Conservation (phyloP, 2,329 filamentous ascomycete species). For the Shiraia bambusicola region DNA sequence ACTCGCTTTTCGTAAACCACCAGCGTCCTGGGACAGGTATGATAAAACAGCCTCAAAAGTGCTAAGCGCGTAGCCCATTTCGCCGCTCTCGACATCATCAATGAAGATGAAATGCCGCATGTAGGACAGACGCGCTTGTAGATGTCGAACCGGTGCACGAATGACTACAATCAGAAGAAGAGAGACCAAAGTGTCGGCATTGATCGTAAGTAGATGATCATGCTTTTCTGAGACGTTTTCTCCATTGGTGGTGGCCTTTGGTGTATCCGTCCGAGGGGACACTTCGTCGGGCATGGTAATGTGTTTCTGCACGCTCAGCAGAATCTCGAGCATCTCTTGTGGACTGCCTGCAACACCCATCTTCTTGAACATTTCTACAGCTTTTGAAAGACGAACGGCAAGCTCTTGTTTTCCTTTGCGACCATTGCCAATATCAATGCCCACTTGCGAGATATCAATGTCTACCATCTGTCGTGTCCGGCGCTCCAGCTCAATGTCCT, state of each 20-base stretch:
- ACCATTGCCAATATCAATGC: slow-evolving; percentile 80
- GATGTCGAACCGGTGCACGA: slow-evolving; percentile 78
- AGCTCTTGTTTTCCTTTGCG: slow-evolving; percentile 78
- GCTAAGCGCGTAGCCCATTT: slow-evolving; percentile 93
- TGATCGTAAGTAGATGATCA: slow-evolving; percentile 62
- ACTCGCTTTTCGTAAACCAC: slow-evolving; percentile 79
- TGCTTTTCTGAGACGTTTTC: slow-evolving; percentile 52
- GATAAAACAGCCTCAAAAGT: slow-evolving; percentile 93
- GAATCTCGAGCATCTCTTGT: slow-evolving; percentile 82
- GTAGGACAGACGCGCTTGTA: slow-evolving; percentile 87
- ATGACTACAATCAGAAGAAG: slow-evolving; percentile 90
- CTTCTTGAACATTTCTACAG: slow-evolving; percentile 86
- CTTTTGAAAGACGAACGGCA: slow-evolving; percentile 71
- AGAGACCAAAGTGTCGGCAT: slow-evolving; percentile 91
- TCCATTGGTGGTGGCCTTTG: slow-evolving; percentile 21
- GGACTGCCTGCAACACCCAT: slow-evolving; percentile 76
- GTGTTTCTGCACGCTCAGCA: slow-evolving; percentile 79
- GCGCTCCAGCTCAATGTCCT: slow-evolving; percentile 84
- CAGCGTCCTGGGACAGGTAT: slow-evolving; percentile 82
- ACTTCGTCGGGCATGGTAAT: slow-evolving; percentile 63
- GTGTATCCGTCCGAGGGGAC: slow-evolving; percentile 25
- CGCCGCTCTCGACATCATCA: slow-evolving; percentile 93
- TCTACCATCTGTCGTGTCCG: slow-evolving; percentile 92
- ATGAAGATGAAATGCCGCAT: slow-evolving; percentile 98
- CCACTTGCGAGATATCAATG: slow-evolving; percentile 92